These are phyloP conservation scores for Thinopyrum elongatum DNA, from an alignment of 176 grass and related monocot genomes.

Conservation along the genomic window DNA sequence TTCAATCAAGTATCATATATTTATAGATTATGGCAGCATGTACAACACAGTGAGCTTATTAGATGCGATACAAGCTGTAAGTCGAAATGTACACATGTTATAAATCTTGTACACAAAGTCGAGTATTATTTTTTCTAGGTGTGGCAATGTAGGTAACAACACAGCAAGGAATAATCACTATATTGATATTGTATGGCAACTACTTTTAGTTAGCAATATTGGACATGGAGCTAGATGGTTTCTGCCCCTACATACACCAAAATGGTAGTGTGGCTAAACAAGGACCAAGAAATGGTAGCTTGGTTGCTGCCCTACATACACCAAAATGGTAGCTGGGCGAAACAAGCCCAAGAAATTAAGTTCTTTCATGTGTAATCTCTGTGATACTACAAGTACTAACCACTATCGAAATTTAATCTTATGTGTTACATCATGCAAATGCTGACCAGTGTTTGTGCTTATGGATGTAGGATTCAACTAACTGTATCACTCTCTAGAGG, in stretches of 20 bases:
- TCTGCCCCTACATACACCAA: background rate
- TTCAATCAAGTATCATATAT: background rate
- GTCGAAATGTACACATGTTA: background rate
- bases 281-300: too few relatives aligned
- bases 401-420: background rate
- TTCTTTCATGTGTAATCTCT: background rate
- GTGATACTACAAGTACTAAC: background rate
- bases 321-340: background rate
- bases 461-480: slow-evolving; percentile 77
- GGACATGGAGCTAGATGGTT: slow-evolving; percentile 1
- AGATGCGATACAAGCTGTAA: background rate
- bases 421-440: background rate
- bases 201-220: background rate
- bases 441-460: background rate
- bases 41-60: background rate
- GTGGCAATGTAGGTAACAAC: background rate
- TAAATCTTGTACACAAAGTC: background rate
- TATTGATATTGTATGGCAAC: background rate
- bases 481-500: slow-evolving; percentile 64
- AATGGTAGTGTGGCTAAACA: background rate
- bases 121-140: background rate
- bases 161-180: background rate
- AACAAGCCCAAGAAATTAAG: background rate
- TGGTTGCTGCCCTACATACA: too few relatives aligned
- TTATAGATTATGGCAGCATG: background rate